Evolutionary conservation across 2,329 filamentous ascomycete species (phyloP).

Genomic region (Colletotrichum lini): DNA sequence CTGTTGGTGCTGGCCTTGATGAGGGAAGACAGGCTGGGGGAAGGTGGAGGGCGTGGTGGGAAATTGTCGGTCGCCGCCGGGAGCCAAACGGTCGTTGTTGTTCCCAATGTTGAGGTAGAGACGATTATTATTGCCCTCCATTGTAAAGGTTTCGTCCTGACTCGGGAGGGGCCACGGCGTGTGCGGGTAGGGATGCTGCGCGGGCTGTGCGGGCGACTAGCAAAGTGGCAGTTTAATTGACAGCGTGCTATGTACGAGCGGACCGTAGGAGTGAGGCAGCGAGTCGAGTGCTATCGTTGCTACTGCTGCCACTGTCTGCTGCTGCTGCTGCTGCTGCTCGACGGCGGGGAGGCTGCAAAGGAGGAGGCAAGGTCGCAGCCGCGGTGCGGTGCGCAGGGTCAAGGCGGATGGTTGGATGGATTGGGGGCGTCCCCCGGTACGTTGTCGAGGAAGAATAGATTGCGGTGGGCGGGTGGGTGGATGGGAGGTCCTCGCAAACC

Average conservation of each 20-base stretch:
- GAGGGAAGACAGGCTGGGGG: slow-evolving; percentile 84
- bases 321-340: background rate
- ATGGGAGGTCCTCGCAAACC: slow-evolving; percentile 26
- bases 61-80: slow-evolving; percentile 77
- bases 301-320: background rate
- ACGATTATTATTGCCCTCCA: slow-evolving; percentile 72
- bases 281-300: slow-evolving; percentile 10
- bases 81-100: slow-evolving; percentile 74
- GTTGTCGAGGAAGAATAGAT: slow-evolving; percentile 37
- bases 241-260: slow-evolving; percentile 17
- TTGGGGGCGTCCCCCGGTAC: slow-evolving; percentile 31
- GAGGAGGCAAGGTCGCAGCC: slow-evolving; percentile 34
- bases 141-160: slow-evolving; percentile 51
- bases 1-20: slow-evolving; percentile 53
- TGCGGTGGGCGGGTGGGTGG: slow-evolving; percentile 38
- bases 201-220: slow-evolving; percentile 33
- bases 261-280: slow-evolving; percentile 15
- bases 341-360: slow-evolving; percentile 31
- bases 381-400: slow-evolving; percentile 38
- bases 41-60: slow-evolving; percentile 96
- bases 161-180: slow-evolving; percentile 18
- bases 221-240: slow-evolving; percentile 36
- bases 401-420: slow-evolving; percentile 38
- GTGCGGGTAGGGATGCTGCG: slow-evolving; percentile 28
- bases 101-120: slow-evolving; percentile 78